Conservation (phyloP, 768 basidiomycete species). For the Amanita fuliginea region DNA sequence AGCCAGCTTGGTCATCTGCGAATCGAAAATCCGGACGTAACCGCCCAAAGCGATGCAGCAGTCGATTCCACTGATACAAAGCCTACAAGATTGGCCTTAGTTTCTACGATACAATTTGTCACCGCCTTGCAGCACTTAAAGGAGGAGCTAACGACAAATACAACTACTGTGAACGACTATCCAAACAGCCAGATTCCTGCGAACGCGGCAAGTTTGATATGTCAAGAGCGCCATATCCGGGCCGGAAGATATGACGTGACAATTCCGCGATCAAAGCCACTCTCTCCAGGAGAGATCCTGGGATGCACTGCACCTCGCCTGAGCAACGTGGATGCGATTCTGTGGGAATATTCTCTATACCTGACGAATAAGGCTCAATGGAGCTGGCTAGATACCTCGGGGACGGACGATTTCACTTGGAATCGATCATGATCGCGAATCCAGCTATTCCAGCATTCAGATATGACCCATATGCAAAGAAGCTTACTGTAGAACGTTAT, state of each 20-base stretch:
- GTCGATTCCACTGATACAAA: slow-evolving; percentile 13
- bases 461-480: slow-evolving; percentile 98
- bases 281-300: slow-evolving; percentile 93
- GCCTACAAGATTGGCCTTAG: slow-evolving; percentile 73
- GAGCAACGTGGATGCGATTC: slow-evolving; percentile 70
- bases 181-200: background rate
- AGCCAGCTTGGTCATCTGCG: slow-evolving; percentile 35
- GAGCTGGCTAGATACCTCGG: slow-evolving; percentile 69
- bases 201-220: background rate
- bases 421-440: slow-evolving; percentile 99
- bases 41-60: slow-evolving; percentile 4
- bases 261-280: slow-evolving; percentile 81
- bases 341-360: slow-evolving; percentile 41
- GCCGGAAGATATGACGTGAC: slow-evolving; percentile 59
- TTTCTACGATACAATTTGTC: slow-evolving; percentile 97
- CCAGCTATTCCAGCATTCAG: slow-evolving; percentile 90
- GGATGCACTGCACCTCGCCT: slow-evolving; percentile 93
- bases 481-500: slow-evolving; percentile 87
- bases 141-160: slow-evolving; percentile 52
- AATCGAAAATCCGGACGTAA: slow-evolving; percentile 37
- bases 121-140: slow-evolving; percentile 83
- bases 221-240: slow-evolving; percentile 23
- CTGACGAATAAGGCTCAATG: background rate
- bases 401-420: slow-evolving; percentile 96
- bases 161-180: background rate